Conservation (phyloP, 805 yeast species). For the Schwanniomyces occidentalis region DNA sequence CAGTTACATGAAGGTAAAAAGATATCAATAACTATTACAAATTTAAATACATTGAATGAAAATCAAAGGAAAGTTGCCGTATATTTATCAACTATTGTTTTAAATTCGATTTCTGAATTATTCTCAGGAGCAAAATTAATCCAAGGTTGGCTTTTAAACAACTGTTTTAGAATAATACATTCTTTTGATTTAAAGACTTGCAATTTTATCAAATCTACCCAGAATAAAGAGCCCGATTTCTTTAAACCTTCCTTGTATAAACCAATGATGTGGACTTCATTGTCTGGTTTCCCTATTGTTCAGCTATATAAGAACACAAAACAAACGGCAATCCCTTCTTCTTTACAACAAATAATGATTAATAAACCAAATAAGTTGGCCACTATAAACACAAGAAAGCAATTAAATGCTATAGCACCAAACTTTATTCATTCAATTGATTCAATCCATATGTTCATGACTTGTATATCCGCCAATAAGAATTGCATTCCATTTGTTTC, state of each 20-base stretch:
- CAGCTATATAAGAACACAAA: conserved; percentile 31
- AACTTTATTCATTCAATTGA: conserved; percentile 46
- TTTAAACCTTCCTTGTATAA: conserved; percentile 19
- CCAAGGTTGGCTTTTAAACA: conserved; percentile 36
- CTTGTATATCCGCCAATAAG: conserved; percentile 24
- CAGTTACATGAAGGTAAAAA: conserved; percentile 1
- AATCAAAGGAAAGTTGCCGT: conserved; percentile 6
- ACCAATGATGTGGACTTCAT: conserved; percentile 45
- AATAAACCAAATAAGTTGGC: conserved; percentile 19
- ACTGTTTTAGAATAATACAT: conserved; percentile 28
- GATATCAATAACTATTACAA: neutral
- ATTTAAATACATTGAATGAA: conserved; percentile 1
- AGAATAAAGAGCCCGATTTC: conserved; percentile 14
- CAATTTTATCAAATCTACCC: conserved; percentile 2
- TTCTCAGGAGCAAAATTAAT: conserved; percentile 34
- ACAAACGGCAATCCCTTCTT: conserved; percentile 15
- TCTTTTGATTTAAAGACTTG: conserved; percentile 22
- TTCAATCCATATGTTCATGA: conserved; percentile 39
- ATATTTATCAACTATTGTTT: conserved; percentile 21
- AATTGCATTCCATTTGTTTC: conserved; percentile 30
- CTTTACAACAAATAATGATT: conserved; percentile 21
- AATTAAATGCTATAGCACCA: conserved; percentile 41
- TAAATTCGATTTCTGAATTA: conserved; percentile 27
- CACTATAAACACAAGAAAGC: conserved; percentile 28
- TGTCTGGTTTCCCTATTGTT: conserved; percentile 42